phyloP scores from a whole-genome alignment of 1,284 basidiomycete species.

The Moesziomyces sp. region DNA sequence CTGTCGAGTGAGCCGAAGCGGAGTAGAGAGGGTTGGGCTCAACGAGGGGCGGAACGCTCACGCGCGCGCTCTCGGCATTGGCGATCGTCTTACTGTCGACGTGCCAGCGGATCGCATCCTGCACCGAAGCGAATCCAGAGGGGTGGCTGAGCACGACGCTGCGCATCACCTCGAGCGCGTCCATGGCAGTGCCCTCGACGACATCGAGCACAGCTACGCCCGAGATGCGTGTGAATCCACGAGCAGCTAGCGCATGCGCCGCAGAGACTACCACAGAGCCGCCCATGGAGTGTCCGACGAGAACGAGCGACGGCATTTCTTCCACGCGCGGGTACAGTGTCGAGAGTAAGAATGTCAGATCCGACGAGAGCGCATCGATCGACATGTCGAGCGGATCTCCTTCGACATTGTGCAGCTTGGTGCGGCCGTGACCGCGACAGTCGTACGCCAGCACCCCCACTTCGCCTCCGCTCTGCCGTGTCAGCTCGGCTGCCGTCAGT shows the following conservation, averaged over 20 bases:
- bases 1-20: neutral
- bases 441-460: slow-evolving; percentile 87
- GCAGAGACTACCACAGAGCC: slow-evolving; percentile 57
- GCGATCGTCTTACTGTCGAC: slow-evolving; percentile 69
- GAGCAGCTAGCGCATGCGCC: slow-evolving; percentile 39
- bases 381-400: slow-evolving; percentile 54
- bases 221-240: slow-evolving; percentile 70
- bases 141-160: slow-evolving; percentile 86
- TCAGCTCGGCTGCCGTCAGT: slow-evolving; percentile 82
- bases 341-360: slow-evolving; percentile 42
- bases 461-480: slow-evolving; percentile 75
- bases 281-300: slow-evolving; percentile 69
- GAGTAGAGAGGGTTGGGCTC: slow-evolving; percentile 31
- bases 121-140: slow-evolving; percentile 80
- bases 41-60: slow-evolving; percentile 62
- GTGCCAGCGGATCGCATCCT: slow-evolving; percentile 96
- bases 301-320: slow-evolving; percentile 55
- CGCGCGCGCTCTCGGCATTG: slow-evolving; percentile 62
- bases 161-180: slow-evolving; percentile 90
- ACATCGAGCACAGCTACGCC: slow-evolving; percentile 93
- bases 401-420: slow-evolving; percentile 4
- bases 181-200: slow-evolving; percentile 96
- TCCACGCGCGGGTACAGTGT: slow-evolving; percentile 44
- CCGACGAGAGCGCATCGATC: slow-evolving; percentile 46
- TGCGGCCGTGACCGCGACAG: slow-evolving; percentile 82